Evolutionary conservation across 140 eudicot species (phyloP).

Genomic region (Bidens hawaiensis): DNA sequence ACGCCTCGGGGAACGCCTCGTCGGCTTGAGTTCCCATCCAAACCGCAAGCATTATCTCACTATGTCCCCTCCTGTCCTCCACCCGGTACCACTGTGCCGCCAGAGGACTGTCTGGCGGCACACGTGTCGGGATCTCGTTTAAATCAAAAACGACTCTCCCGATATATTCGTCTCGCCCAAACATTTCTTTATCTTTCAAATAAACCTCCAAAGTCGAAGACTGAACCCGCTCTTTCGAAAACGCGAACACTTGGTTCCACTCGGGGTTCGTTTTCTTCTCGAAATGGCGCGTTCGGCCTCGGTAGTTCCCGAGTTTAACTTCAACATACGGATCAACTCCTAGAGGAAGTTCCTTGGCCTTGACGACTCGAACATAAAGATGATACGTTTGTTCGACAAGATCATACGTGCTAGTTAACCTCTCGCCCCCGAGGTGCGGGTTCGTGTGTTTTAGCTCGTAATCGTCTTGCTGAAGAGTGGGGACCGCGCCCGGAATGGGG

Average conservation of each 20-base stretch:
- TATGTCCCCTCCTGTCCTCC: slow-evolving; percentile 32
- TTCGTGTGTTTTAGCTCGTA: slow-evolving; percentile 33
- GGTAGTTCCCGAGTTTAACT: slow-evolving; percentile 38
- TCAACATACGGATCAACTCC: slow-evolving; percentile 37
- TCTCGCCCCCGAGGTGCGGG: slow-evolving; percentile 35
- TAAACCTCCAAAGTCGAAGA: slow-evolving; percentile 41
- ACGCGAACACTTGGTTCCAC: slow-evolving; percentile 47
- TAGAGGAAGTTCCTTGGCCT: slow-evolving; percentile 36
- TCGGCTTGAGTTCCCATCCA: slow-evolving; percentile 52
- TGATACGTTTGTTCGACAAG: slow-evolving; percentile 43
- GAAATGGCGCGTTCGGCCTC: slow-evolving; percentile 40
- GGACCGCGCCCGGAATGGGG: neutral
- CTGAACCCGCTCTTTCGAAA: slow-evolving; percentile 40
- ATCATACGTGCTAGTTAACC: slow-evolving; percentile 37
- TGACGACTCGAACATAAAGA: slow-evolving; percentile 39
- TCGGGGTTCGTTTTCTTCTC: slow-evolving; percentile 43
- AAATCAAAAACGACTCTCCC: slow-evolving; percentile 45
- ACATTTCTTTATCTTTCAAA: slow-evolving; percentile 40
- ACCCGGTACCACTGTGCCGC: slow-evolving; percentile 46
- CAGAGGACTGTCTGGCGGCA: slow-evolving; percentile 44
- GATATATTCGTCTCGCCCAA: slow-evolving; percentile 36
- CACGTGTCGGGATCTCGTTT: slow-evolving; percentile 40
- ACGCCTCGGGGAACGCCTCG: slow-evolving; percentile 46
- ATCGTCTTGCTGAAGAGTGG: slow-evolving; percentile 23
- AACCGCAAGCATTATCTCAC: slow-evolving; percentile 47